Evolutionary conservation across 768 basidiomycete species (phyloP), one percentile per base, ranked within the genome.

Genomic region (Boletus insuetus): DNA sequence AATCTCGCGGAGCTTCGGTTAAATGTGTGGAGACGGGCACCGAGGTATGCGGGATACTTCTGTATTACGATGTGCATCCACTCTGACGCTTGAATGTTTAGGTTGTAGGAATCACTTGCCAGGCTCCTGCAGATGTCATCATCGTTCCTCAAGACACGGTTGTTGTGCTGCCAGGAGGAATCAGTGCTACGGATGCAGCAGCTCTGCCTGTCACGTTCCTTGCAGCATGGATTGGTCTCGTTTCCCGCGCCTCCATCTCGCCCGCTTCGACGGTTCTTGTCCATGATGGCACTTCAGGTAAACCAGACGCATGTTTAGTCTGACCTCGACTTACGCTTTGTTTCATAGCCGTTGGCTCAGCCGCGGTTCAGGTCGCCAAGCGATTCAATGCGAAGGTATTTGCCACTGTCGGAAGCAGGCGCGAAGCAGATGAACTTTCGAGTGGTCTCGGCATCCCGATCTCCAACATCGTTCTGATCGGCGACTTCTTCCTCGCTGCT

Each of bases 251-350:
- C 41, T 49, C 55, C 13, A 55, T 69, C 40, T 57, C 58, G 0
- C 40, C 65, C 5, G 56, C 58, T 48, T 70, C 68, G 11, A 55
- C 56, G 3, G 54, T 70, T 22, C 61, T 70, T 6, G 49, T 69
- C 19, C 68, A 69, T 17, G 64, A 69, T 44, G 69, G 60, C 14
- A 31, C 56, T 32, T 69, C 68, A 49, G 60, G 68, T 69, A 52
- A n/a, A 32, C n/a, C 12, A 14, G 4, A 37, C 4, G 4, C 19
- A 5, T 17, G 3, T 14, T 19, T 7, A 38, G 26, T 34, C 4
- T 19, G 22, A 32, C 10, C 1, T 37, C 20, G 34, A 16, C 56
- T 62, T 19, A 57, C 17, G 35, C 35, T 17, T 26, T 20, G 2
- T 17, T 32, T 46, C 29, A 24, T 20, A 69, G 69, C 52, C 46